These are phyloP conservation scores for Parmelia sp. DNA, from an alignment of 495 filamentous ascomycete species.

Conservation along the genomic window DNA sequence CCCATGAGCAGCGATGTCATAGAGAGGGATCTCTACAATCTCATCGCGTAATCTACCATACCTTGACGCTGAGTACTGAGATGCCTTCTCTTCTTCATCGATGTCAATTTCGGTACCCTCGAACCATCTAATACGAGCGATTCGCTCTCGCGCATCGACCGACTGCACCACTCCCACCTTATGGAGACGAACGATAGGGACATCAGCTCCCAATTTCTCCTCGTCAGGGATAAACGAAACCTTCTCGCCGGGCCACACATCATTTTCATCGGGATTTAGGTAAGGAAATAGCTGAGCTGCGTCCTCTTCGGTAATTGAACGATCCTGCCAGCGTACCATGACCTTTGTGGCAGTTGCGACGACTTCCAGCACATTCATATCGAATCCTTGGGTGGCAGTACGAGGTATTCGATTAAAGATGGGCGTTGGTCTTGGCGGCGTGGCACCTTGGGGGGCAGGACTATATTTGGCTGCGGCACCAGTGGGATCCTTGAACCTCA, in stretches of 20 bases:
- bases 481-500: conserved; percentile 48
- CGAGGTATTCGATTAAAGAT: conserved; percentile 39
- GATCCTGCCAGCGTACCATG: conserved; percentile 56
- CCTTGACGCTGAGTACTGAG: conserved; percentile 31
- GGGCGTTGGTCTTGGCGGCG: background rate
- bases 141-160: conserved; percentile 46
- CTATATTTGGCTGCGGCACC: conserved; percentile 45
- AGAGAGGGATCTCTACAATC: conserved; percentile 49
- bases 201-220: conserved; percentile 5
- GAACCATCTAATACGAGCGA: conserved; percentile 54
- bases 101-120: conserved; percentile 38
- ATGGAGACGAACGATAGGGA: conserved; percentile 2
- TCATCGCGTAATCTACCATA: conserved; percentile 39
- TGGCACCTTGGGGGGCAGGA: conserved; percentile 21
- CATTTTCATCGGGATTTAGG: conserved; percentile 45
- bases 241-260: conserved; percentile 55
- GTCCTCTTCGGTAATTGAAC: conserved; percentile 40
- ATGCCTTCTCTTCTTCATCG: conserved; percentile 28
- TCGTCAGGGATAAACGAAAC: conserved; percentile 43
- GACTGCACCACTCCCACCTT: conserved; percentile 54
- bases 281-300: conserved; percentile 42
- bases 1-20: conserved; percentile 46
- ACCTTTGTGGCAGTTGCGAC: conserved; percentile 41
- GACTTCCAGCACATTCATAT: conserved; percentile 51
- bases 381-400: conserved; percentile 49